Evolutionary conservation across 305 asterid genomes (phyloP).

Genomic region (Rubia tinctorum): DNA sequence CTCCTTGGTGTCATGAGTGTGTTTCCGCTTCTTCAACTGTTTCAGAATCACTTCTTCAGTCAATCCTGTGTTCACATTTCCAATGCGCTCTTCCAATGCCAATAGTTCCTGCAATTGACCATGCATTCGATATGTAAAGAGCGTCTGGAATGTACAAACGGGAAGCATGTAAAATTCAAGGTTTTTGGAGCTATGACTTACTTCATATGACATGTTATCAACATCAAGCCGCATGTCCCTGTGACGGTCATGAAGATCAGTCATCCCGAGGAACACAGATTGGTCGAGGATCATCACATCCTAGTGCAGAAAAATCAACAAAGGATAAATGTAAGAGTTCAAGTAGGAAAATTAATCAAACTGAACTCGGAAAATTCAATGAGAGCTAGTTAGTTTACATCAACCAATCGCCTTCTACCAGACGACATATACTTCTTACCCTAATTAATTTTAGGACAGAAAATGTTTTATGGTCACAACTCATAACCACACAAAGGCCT

Average conservation of each 20-base stretch:
- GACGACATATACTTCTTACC: neutral
- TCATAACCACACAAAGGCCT: neutral
- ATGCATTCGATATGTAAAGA: neutral
- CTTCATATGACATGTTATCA: constrained; percentile 99
- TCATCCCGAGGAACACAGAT: constrained; percentile 69
- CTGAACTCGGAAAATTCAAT: neutral
- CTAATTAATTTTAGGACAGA: neutral
- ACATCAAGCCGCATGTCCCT: constrained; percentile 95
- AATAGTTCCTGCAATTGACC: constrained; percentile 58
- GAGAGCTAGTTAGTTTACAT: neutral
- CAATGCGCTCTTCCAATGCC: constrained; percentile 90
- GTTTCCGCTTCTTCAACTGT: constrained; percentile 55
- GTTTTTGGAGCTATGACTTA: constrained; percentile 15
- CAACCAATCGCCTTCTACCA: neutral
- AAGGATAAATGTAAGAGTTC: neutral
- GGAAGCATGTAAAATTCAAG: too few species aligned
- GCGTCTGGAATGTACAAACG: neutral
- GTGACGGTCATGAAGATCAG: constrained; percentile 73
- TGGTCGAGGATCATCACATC: constrained; percentile 88
- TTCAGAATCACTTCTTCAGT: constrained; percentile 55
- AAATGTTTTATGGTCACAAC: neutral
- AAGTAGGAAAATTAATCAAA: neutral
- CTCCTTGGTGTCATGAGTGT: constrained; percentile 22
- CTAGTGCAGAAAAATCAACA: constrained; percentile 29
- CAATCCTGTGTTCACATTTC: constrained; percentile 81